These are phyloP conservation scores for Aquanectria penicillioides DNA, from an alignment of 2,329 filamentous ascomycete species.

Conservation along the genomic window DNA sequence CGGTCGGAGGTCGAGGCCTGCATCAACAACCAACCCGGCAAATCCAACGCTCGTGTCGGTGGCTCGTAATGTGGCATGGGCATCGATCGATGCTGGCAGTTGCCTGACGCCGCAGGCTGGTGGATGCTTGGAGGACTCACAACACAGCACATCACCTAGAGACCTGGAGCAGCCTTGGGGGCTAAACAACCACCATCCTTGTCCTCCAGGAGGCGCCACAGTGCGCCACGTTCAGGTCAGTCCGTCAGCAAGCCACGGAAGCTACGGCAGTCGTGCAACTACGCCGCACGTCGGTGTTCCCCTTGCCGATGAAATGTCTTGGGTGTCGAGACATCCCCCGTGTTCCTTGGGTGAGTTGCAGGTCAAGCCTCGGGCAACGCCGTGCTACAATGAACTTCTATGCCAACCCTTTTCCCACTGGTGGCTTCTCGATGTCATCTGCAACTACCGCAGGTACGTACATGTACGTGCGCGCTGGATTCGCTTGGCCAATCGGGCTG, in stretches of 20 bases:
- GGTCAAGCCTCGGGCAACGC: conserved; percentile 5
- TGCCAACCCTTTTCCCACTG: background rate
- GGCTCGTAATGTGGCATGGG: conserved; percentile 3
- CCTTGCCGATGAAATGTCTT: conserved; percentile 11
- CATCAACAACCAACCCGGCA: background rate
- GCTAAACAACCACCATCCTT: conserved; percentile 12
- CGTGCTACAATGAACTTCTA: background rate
- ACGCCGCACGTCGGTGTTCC: conserved; percentile 3
- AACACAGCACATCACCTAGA: conserved; percentile 6
- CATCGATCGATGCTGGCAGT: conserved; percentile 3
- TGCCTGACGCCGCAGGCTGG: background rate
- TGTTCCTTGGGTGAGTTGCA: background rate
- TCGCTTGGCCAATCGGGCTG: too few relatives aligned
- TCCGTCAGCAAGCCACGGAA: conserved; percentile 30
- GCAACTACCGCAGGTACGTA: conserved; percentile 13
- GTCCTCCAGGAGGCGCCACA: conserved; percentile 32
- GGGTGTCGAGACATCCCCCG: background rate
- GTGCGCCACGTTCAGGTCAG: conserved; percentile 33
- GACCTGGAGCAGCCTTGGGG: conserved; percentile 14
- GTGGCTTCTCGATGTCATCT: background rate
- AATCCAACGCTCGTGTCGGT: conserved; percentile 13
- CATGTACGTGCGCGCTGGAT: too few relatives aligned
- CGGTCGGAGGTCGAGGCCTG: background rate
- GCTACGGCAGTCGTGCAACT: conserved; percentile 20
- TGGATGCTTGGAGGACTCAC: background rate